Evolutionary conservation across 148 eudicot species (phyloP), one percentile per base, ranked within the genome.

Genomic region (Polygonum aviculare): DNA sequence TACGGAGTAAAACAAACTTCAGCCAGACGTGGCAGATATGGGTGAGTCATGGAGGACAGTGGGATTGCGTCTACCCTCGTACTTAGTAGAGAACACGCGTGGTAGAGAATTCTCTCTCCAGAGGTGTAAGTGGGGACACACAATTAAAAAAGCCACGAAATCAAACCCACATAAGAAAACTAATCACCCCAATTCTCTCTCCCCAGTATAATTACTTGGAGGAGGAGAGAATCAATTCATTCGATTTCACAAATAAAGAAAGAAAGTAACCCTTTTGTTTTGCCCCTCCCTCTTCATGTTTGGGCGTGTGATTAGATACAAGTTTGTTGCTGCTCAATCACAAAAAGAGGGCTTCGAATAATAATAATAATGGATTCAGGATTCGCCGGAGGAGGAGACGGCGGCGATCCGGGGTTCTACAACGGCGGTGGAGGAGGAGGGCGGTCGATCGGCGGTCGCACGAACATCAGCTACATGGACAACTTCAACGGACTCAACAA

Each of bases 381-480:
- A 45, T 49, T 47, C 33, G 31, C 74, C 21, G 73, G 78, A 26
- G 73, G 78, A 1, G 78, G 78, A 10, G 72, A 62, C 22, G 73
- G 74, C 21, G 78, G 73, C 22, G 79, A 72, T 41, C 74, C 73
- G 5, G 79, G 71, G 1, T 77, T 69, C 16, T 77, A 49, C 74
- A 74, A 73, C n/a, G 78, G n/a, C n/a, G n/a, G n/a, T n/a, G n/a
- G n/a, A n/a, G n/a, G 60, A 1, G 78, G 14, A 52, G 69, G 71
- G 18, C 19, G 78, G 5, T 54, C 77, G 39, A 35, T 57, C 52
- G 71, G 69, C 40, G 70, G 77, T 19, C 45, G 14, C n/a, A 14
- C 45, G 11, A 15, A 18, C 15, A 50, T 36, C 65, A 21, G 60
- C 21, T 40, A 12, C 63, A 52, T 75, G 40, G 41, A 55, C 35